Base-by-base conservation (phyloP, 164 flowering plant genomes). In the Santalum album region DNA sequence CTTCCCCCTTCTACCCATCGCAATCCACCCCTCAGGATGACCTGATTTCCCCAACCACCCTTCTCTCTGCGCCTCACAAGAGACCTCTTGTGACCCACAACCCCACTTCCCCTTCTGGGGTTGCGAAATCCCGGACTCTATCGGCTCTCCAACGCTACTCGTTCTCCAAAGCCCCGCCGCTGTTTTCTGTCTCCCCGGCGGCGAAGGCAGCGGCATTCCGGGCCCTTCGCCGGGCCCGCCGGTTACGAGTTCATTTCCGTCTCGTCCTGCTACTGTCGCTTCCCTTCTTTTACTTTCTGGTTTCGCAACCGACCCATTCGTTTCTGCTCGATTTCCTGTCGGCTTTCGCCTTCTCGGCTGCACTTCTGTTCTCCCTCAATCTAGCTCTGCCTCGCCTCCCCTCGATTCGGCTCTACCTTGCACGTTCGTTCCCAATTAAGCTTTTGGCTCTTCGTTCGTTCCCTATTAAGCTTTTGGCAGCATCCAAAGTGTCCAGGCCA, bases 321-420 rank as follows among this genome's bases (percentile, higher is more conserved):
- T 75, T 78, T 39, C 6, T 83, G 1, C 79, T 83, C 7, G 86
- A 83, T 52, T 81, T 81, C 48, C 67, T 83, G 19, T 81, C 84
- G 0, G 90, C 84, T 5, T 76, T 83, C 27, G 78, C 81, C 4
- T 80, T 83, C 70, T 81, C 86, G 1, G 81, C 84, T 12, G 86
- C 82, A 3, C 71, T 81, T 3, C 55, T 83, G 20, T 70, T 83
- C 55, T 81, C 86, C 14, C 78, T 83, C 9, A 81, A 83, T 36
- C 75, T 83, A 20, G 86, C 89, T 0, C 58, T 81, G n/a, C 90
- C 86, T 36, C 67, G 84, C n/a, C 69, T 81, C 21, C 90, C 87
- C 34, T 75, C 84, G 0, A 74, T 84, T 17, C 69, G 83, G 9
- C 59, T 84, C 40, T 81, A 74, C 58, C 59, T 83, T 0, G 69